Base-by-base conservation (phyloP, 2,329 filamentous ascomycete species). In the Pseudopyricularia cyperi region DNA sequence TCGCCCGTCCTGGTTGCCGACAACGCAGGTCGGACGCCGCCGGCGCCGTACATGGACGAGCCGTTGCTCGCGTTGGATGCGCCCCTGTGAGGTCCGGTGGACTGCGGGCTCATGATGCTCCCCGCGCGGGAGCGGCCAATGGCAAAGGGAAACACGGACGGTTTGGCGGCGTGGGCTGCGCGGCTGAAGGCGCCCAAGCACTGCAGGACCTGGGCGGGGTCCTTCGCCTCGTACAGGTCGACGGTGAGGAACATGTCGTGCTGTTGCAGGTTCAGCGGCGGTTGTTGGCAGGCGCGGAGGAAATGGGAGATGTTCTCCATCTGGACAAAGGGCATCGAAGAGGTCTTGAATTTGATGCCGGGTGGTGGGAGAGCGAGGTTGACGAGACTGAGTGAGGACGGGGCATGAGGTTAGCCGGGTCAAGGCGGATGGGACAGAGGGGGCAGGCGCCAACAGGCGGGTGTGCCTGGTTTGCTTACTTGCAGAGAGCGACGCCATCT, bases 251-350 rank as follows among this genome's bases (percentile, higher is more conserved):
- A 98, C 58, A 90, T 83, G 68, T 98, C 93, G 71, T 98, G 93
- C 46, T 90, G 83, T 53, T 88, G 89, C 54, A 98, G 81, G 67
- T 83, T 90, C 51, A 98, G 73, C 0, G 93, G 93, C 26, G 87
- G 80, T 50, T 79, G 73, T 68, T 95, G 87, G 72, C 90, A 95
- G 55, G 89, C 89, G 62, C 80, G 82, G 52, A 98, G 80, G 69
- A 96, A 98, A 64, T 95, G 88, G 4, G 90, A 94, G 63, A 98
- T 96, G 66, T 98, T 98, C 68, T 98, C 93, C 90, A 97, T 97
- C 68, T 98, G 93, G 39, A 97, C 91, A 65, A 98, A 98, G 0
- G 93, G 93, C 91, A 97, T 97, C 39, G 82, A 71, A 1, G 90
- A 95, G 63, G 85, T 76, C 70, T 97, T 97, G 77, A 86, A 97